Evolutionary conservation across 306 rosid genomes (phyloP), one percentile per base, ranked within the genome.

Genomic region (Citrullus amarus): DNA sequence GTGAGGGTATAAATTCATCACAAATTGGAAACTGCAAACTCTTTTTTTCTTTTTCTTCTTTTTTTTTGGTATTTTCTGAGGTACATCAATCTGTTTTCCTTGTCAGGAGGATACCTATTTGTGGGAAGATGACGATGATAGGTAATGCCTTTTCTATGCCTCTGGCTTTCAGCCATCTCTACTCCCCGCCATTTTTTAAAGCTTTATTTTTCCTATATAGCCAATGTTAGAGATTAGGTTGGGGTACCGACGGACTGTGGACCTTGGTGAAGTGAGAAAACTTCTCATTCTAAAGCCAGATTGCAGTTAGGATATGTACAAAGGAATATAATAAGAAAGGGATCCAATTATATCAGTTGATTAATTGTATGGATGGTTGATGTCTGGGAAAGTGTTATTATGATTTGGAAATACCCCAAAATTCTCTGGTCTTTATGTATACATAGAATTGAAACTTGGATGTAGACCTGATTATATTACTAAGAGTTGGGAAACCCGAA

Each of bases 51-150:
- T 17, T 71, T 62, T 22, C 22, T 22, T 22, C 0, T 22, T 22
- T 22, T 22, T 22, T 22, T 22, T 22, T 22, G 22, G 8, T 80
- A 36, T 36, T 38, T 63, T 34, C 56, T 13, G 18, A 12, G 48
- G 43, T 12, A 36, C 25, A 22, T 28, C 38, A 58, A 74, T 79
- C 79, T 72, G 54, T 63, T 81, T 88, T 83, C 77, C 81, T 69
- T 46, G 28, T 82, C 94, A 94, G 97, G 96, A 95, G 86, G 98
- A 95, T 82, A 92, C 98, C 67, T 92, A 95, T 78, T 80, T 95
- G 58, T 92, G 98, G 98, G 97, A 95, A 87, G 98, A 95, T 79
- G 97, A 95, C 59, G 97, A 95, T 83, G 97, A 92, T 51, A 91
- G 98, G 98, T 90, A 90, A 73, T 74, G 22, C 76, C 32, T 73